Conservation (phyloP, 176 grass and related monocot genomes). For the Phragmites australis region DNA sequence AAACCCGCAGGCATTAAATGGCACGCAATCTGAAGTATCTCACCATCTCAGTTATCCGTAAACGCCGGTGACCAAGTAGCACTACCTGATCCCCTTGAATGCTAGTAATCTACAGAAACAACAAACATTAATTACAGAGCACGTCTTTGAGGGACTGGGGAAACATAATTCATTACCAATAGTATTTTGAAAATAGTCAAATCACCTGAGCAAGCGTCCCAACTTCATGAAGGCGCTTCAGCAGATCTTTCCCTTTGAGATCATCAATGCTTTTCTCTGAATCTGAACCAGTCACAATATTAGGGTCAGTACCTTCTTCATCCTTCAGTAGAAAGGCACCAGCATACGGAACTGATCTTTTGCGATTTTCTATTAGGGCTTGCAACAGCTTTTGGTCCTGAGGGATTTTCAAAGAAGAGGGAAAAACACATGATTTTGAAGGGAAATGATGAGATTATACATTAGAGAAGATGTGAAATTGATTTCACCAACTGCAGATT, state of each 20-base stretch:
- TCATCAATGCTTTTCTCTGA: slow-evolving; percentile 86
- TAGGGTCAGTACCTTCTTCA: slow-evolving; percentile 69
- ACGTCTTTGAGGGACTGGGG: slow-evolving; percentile 15
- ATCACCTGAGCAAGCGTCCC: slow-evolving; percentile 82
- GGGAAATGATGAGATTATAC: background rate
- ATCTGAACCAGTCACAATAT: slow-evolving; percentile 63
- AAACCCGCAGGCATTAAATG: slow-evolving; percentile 24
- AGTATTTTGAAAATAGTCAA: slow-evolving; percentile 14
- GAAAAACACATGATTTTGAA: slow-evolving; percentile 3
- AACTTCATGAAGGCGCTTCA: slow-evolving; percentile 94
- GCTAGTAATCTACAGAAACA: slow-evolving; percentile 81
- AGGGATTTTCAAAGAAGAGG: slow-evolving; percentile 19
- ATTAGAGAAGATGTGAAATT: slow-evolving; percentile 15
- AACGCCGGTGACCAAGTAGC: slow-evolving; percentile 76
- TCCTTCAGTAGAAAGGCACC: slow-evolving; percentile 98
- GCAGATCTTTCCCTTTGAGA: slow-evolving; percentile 93
- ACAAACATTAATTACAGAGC: slow-evolving; percentile 22
- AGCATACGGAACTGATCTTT: slow-evolving; percentile 74
- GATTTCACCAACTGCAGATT: background rate
- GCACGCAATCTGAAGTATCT: slow-evolving; percentile 34
- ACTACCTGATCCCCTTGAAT: slow-evolving; percentile 95
- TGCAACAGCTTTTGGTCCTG: slow-evolving; percentile 82
- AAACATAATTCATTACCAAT: slow-evolving; percentile 5
- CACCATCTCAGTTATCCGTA: slow-evolving; percentile 88
- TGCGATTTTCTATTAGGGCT: slow-evolving; percentile 79